These are phyloP conservation scores for Furcasterigmium sp. DNA, from an alignment of 2,329 filamentous ascomycete species.

Conservation along the genomic window DNA sequence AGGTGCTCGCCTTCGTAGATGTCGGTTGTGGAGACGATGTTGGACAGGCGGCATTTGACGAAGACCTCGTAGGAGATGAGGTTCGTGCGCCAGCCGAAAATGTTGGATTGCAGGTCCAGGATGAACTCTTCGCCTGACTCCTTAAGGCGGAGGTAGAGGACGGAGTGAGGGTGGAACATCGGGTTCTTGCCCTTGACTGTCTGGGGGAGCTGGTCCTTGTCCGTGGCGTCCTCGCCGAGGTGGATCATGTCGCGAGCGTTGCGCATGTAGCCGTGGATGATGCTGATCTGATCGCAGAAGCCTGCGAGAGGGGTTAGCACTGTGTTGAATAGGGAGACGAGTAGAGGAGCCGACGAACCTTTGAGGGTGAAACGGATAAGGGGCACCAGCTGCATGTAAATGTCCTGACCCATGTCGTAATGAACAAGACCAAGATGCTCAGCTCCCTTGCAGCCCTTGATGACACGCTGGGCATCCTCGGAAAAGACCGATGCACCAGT, in stretches of 20 bases:
- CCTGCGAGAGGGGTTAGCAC: slow-evolving; percentile 1
- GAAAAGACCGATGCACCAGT: background rate
- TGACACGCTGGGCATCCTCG: background rate
- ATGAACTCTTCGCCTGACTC: slow-evolving; percentile 2
- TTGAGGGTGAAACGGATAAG: slow-evolving; percentile 1
- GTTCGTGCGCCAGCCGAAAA: slow-evolving; percentile 3
- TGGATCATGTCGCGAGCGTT: slow-evolving; percentile 6
- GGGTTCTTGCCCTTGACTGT: slow-evolving; percentile 7
- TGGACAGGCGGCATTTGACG: slow-evolving; percentile 2
- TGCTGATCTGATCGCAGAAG: slow-evolving; percentile 7
- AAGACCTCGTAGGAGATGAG: slow-evolving; percentile 5
- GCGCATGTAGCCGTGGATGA: slow-evolving; percentile 8
- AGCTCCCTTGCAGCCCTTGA: too few species aligned
- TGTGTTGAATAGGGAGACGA: background rate
- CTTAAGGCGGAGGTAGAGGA: slow-evolving; percentile 7
- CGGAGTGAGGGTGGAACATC: slow-evolving; percentile 12
- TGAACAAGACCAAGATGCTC: background rate
- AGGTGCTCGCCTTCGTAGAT: background rate
- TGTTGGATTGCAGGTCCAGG: slow-evolving; percentile 8
- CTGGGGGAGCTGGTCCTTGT: background rate
- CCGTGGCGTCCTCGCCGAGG: slow-evolving; percentile 1
- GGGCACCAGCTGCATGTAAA: slow-evolving; percentile 8
- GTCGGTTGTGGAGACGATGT: background rate
- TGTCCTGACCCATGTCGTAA: slow-evolving; percentile 7
- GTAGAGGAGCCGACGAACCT: background rate